Evolutionary conservation across 305 asterid genomes (phyloP).

Genomic region (Fraxinus sp.): DNA sequence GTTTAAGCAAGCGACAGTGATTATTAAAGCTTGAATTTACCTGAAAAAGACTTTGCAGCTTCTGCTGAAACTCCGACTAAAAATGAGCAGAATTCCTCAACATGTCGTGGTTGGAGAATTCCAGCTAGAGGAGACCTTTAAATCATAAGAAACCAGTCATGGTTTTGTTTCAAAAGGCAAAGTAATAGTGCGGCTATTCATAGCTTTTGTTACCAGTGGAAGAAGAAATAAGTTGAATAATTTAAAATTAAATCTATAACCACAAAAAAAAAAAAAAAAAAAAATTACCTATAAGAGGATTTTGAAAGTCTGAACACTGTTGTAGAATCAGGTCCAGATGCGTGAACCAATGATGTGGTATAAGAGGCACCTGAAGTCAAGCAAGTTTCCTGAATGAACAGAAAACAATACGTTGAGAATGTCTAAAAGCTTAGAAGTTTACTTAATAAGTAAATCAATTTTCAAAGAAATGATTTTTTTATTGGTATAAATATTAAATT

Average conservation of each 20-base stretch:
- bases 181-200: not conserved
- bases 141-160: conserved; percentile 2
- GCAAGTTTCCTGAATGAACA: conserved; percentile 38
- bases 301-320: conserved; percentile 30
- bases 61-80: conserved; percentile 54
- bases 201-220: conserved; percentile 1
- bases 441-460: not conserved
- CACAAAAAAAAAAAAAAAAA: not conserved
- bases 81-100: conserved; percentile 51
- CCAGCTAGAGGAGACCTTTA: conserved; percentile 62
- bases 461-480: not conserved
- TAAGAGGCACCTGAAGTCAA: conserved; percentile 28
- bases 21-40: conserved; percentile 27
- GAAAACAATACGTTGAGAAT: conserved; percentile 9
- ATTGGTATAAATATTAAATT: not conserved
- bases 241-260: conserved; percentile 5
- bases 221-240: not conserved
- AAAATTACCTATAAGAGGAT: conserved; percentile 29
- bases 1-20: not conserved
- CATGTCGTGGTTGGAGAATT: conserved; percentile 46
- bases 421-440: not conserved
- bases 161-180: not conserved
- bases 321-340: conserved; percentile 29
- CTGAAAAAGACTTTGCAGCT: conserved; percentile 50
- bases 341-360: conserved; percentile 28